phyloP scores from a whole-genome alignment of 192 early-diverging fungal species.

The Chytriomyces sp. region DNA sequence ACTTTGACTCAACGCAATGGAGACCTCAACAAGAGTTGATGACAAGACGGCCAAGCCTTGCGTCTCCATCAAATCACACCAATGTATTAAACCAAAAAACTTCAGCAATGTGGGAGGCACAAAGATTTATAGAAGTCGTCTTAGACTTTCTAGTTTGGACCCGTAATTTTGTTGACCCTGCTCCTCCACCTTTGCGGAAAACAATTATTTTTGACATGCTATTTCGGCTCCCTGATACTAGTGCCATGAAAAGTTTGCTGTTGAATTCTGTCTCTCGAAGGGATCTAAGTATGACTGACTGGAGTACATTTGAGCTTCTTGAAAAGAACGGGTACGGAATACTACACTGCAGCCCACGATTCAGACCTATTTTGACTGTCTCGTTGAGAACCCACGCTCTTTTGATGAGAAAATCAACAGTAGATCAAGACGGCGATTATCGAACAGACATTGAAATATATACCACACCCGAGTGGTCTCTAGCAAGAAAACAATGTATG shows the following conservation, averaged over 20 bases:
- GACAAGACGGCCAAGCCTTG: too few species aligned
- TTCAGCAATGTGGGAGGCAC: too few species aligned
- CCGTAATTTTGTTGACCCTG: neutral
- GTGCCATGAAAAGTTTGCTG: neutral
- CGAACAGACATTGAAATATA: neutral
- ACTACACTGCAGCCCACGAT: neutral
- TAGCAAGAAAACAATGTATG: neutral
- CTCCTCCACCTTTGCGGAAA: neutral
- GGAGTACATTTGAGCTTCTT: neutral
- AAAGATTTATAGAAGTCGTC: neutral
- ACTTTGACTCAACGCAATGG: neutral
- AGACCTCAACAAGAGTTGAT: too few species aligned
- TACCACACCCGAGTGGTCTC: neutral
- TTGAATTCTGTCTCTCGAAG: neutral
- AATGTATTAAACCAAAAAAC: too few species aligned
- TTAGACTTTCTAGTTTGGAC: slow-evolving; percentile 3
- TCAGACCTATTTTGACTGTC: slow-evolving; percentile 6
- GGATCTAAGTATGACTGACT: neutral
- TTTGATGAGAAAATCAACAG: too few species aligned
- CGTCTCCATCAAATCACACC: too few species aligned
- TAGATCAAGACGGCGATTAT: neutral
- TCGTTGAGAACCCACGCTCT: too few species aligned
- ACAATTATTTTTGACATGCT: neutral
- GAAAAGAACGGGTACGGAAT: neutral
- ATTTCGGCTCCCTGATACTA: neutral